Percentiles rank a stretch among this genome's conserved stretches.
These are phyloP conservation scores for Casuarina equisetifolia DNA, from an alignment of 306 rosid genomes.

Conservation along the genomic window DNA sequence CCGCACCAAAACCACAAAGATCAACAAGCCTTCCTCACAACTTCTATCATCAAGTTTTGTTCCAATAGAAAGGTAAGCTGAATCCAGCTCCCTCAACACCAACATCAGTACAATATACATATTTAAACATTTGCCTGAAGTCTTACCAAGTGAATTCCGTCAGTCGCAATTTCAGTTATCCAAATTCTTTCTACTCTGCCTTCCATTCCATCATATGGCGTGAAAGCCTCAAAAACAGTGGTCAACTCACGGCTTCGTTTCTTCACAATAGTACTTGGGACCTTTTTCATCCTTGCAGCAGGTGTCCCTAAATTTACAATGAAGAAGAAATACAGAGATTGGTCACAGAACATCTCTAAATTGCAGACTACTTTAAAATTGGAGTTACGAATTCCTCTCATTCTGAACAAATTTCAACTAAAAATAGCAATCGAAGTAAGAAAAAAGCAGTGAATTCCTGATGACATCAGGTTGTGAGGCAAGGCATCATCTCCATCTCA, in stretches of 20 bases:
- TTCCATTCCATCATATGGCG: conserved; percentile 86
- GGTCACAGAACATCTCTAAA: background rate
- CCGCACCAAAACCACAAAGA: background rate
- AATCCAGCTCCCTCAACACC: background rate
- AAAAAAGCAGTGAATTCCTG: background rate
- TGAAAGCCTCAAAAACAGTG: conserved; percentile 80
- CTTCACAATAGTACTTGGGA: conserved; percentile 85
- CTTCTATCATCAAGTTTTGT: background rate
- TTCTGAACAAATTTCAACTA: background rate
- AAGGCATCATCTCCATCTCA: background rate
- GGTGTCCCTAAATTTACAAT: conserved; percentile 70
- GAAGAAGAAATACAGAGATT: background rate
- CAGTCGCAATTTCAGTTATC: conserved; percentile 93
- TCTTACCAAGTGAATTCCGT: conserved; percentile 89
- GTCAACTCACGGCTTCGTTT: conserved; percentile 94
- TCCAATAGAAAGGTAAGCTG: background rate
- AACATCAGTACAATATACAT: conserved; percentile 3
- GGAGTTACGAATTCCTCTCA: background rate
- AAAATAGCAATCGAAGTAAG: too few species aligned
- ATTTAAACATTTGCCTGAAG: conserved; percentile 4
- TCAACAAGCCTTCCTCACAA: background rate
- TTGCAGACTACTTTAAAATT: background rate
- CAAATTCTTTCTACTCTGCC: conserved; percentile 92
- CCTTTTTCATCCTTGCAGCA: conserved; percentile 98
- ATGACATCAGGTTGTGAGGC: background rate